Conservation (phyloP, 331 rosid species). For the Arachis monticola region DNA sequence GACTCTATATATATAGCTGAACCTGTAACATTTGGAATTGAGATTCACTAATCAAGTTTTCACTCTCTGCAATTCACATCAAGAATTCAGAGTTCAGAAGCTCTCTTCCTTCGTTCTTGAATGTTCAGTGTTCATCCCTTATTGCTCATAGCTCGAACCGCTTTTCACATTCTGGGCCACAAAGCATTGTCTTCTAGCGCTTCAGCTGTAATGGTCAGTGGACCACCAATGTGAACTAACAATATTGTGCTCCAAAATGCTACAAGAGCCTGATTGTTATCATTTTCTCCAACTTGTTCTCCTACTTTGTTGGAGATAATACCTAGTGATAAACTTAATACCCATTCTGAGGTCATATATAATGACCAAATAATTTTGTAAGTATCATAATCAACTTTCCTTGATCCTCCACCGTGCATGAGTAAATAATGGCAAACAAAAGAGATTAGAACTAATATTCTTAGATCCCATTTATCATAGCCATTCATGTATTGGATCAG, state of each 20-base stretch:
- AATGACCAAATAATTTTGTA: neutral
- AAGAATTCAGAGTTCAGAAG: too few relatives aligned
- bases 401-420: too few relatives aligned
- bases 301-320: constrained; percentile 7
- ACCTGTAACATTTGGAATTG: too few relatives aligned
- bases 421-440: neutral
- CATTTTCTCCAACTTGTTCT: neutral
- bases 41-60: too few relatives aligned
- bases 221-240: constrained; percentile 17
- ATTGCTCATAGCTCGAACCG: too few relatives aligned
- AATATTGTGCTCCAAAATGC: constrained; percentile 18
- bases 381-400: too few relatives aligned
- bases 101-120: too few relatives aligned
- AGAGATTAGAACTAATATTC: neutral
- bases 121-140: too few relatives aligned
- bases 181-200: constrained; percentile 28
- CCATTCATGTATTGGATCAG: neutral
- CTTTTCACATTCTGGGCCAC: neutral
- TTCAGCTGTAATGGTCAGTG: constrained; percentile 23
- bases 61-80: too few relatives aligned
- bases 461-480: constrained; percentile 14
- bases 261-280: neutral
- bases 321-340: neutral
- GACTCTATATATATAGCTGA: too few relatives aligned
- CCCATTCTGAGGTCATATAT: constrained; percentile 1